These are phyloP conservation scores for Tulasnella sp. DNA, from an alignment of 768 basidiomycete species.

Conservation along the genomic window DNA sequence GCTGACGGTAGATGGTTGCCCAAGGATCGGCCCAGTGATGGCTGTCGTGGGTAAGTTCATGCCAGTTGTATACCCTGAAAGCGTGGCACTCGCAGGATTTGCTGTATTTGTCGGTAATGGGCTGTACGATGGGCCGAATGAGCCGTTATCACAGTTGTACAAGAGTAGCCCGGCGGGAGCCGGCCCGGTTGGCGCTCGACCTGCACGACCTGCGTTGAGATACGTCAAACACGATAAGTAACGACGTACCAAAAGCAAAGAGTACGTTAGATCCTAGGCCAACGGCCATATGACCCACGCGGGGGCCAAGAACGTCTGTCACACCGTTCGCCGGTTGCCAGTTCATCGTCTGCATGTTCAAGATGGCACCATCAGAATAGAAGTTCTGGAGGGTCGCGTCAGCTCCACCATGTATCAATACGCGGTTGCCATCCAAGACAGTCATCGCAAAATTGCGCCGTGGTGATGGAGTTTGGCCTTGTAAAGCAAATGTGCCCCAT, in stretches of 20 bases:
- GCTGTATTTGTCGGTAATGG: conserved; percentile 24
- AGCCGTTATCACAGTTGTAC: conserved; percentile 33
- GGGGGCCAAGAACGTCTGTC: conserved; percentile 41
- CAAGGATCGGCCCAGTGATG: neutral
- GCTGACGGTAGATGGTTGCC: neutral
- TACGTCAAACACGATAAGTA: conserved; percentile 16
- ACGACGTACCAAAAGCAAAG: conserved; percentile 59
- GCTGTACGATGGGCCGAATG: conserved; percentile 32
- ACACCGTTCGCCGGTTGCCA: too few species aligned
- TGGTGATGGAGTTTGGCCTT: conserved; percentile 37
- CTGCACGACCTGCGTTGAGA: conserved; percentile 25
- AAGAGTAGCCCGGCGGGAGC: conserved; percentile 44
- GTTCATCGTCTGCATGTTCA: conserved; percentile 44
- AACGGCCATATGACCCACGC: conserved; percentile 66
- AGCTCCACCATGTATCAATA: conserved; percentile 71
- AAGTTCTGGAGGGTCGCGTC: conserved; percentile 39
- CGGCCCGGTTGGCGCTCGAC: conserved; percentile 39
- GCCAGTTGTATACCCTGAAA: too few species aligned
- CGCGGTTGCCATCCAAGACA: conserved; percentile 38
- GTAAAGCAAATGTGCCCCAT: conserved; percentile 40
- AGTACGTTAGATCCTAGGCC: conserved; percentile 47
- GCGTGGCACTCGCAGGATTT: too few species aligned
- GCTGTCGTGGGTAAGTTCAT: neutral
- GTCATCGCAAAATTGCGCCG: conserved; percentile 49
- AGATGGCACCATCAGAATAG: conserved; percentile 58